Base-by-base conservation (phyloP, 345 rosid species). In the Ceriops decandra region DNA sequence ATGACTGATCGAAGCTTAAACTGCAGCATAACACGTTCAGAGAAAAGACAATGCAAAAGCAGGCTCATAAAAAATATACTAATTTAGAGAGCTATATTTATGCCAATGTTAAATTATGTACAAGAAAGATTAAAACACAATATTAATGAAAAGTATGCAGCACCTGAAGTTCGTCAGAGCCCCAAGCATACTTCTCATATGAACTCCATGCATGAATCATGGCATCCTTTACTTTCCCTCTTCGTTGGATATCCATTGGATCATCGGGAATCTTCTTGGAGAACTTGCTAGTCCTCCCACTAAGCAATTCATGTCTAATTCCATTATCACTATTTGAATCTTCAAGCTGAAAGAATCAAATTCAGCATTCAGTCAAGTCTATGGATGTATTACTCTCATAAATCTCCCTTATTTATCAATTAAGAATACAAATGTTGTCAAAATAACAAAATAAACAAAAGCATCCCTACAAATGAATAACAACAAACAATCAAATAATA, bases 261-360 rank as follows among this genome's bases (percentile, higher is more conserved):
- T 71, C 75, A 46, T 76, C 64, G 24, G 46, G 53, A n/a, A 54
- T 67, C 68, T 46, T 49, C 58, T 21, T 63, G 51, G 52, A 57
- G 7, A 4, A 59, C 67, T 58, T 80, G 72, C 68, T 38, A 68
- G 63, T 35, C 53, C 70, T 42, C 11, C 30, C 15, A 60, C 28
- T 20, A 67, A 53, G 16, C 20, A 28, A 46, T 69, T 63, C 67
- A 64, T 42, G 24, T 28, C 24, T 60, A 70, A 76, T 79, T 49
- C 66, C 63, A 26, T 66, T 71, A 46, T 5, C 77, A 71, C 74
- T 69, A 71, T 73, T 81, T 61, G 80, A 74, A 60, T 83, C 89
- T 74, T 85, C 91, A 72, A 86, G 67, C 93, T 88, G 82, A 63
- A 68, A 72, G 38, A 68, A 78, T 51, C 31, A 77, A 68, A 13